Evolutionary conservation across 1,139 yeast species (phyloP), one percentile per base, ranked within the genome.

Genomic region (Hemisphaericaspora xylofermentans): DNA sequence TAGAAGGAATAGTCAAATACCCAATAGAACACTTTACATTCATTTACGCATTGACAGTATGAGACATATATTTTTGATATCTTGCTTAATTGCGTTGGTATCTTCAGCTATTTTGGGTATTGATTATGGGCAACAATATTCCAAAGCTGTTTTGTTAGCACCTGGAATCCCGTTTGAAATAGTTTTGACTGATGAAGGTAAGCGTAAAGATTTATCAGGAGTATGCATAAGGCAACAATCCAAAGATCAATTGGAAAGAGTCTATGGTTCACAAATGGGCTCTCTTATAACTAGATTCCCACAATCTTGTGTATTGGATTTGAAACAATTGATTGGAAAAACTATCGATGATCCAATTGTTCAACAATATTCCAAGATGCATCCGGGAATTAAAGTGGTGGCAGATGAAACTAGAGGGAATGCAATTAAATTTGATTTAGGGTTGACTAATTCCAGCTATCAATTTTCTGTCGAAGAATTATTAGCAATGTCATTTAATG

Each of bases 131-230:
- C 85, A 87, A 45, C 95, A 89, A 57, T 86, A 74, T 68, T 80
- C 93, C 28, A 93, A 94, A 60, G 88, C 96, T 2, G 88, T 85
- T 38, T 70, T 93, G 40, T 84, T 94, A 36, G 96, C 97, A 0
- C 98, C 98, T 0, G 88, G 91, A 8, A 80, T 89, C 24, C 85
- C 91, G 15, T 83, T 89, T 58, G 98, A 93, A 56, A 76, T 93
- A 37, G 84, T 93, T 10, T 68, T 93, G 45, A 88, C 97, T 4
- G 84, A 88, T 32, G 98, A 93, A 56, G 87, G 96, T 6, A 88
- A 89, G 61, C 75, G 98, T 45, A 93, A 93, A 60, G 98, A 93
- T 54, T 70, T 82, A 10, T 76, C 91, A 2, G 96, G 95, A 1
- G 54, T 93, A 22, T 82, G 87, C 1, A 73, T 91, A 47, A 78